These are phyloP conservation scores for Lipomyces yamadae DNA, from an alignment of 805 yeast genomes.

Conservation along the genomic window DNA sequence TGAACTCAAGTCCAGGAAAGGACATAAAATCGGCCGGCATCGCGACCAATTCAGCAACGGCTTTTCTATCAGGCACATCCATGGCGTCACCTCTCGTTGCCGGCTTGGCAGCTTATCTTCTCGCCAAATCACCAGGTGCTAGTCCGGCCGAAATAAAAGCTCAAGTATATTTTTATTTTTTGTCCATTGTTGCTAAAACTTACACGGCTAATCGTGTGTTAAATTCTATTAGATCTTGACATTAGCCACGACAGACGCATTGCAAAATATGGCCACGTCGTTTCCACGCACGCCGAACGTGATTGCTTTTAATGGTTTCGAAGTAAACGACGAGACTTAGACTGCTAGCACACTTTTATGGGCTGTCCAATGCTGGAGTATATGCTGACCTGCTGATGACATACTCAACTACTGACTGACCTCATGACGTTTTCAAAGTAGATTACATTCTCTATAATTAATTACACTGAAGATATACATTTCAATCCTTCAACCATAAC, in stretches of 20 bases:
- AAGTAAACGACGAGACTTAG: background rate
- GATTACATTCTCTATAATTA: background rate
- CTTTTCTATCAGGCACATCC: conserved; percentile 68
- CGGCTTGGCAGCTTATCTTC: conserved; percentile 77
- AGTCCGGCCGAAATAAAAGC: conserved; percentile 39
- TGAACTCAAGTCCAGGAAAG: conserved; percentile 60
- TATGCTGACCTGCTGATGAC: background rate
- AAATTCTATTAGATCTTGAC: conserved; percentile 14
- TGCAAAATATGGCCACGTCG: conserved; percentile 6
- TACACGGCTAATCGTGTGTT: background rate
- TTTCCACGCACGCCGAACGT: conserved; percentile 20
- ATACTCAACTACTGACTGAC: background rate
- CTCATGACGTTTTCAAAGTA: background rate
- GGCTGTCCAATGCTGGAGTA: background rate
- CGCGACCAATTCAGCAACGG: conserved; percentile 34
- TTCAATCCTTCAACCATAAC: background rate
- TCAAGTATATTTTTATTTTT: background rate
- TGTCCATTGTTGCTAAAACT: background rate
- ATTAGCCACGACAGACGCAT: conserved; percentile 15
- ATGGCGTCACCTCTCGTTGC: conserved; percentile 98
- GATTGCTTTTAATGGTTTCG: conserved; percentile 24
- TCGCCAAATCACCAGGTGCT: conserved; percentile 27
- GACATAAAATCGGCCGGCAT: conserved; percentile 67
- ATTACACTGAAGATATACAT: background rate
- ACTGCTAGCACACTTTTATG: background rate